Conservation (phyloP, 176 grass and related monocot species). For the Avena insularis region DNA sequence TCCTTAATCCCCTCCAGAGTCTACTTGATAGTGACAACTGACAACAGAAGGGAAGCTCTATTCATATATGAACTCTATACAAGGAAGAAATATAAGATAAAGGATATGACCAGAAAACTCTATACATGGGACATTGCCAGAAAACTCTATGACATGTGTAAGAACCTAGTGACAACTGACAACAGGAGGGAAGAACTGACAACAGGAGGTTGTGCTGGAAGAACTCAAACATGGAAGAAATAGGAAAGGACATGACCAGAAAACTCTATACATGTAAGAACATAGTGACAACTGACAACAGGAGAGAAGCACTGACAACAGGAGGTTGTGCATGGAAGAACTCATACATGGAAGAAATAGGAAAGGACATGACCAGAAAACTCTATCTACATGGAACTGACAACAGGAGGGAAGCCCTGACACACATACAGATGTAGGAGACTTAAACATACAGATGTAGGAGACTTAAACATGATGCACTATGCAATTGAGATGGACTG, state of each 20-base stretch:
- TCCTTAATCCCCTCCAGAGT: not conserved
- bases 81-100: not conserved
- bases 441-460: constrained; percentile 48
- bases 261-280: not conserved
- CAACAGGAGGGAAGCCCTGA: not conserved
- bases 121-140: not conserved
- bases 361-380: not conserved
- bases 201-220: not conserved
- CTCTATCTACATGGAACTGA: not conserved
- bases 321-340: not conserved
- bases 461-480: constrained; percentile 59
- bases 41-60: not conserved
- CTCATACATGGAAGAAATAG: not conserved
- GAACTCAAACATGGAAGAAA: not conserved
- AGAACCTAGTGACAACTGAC: constrained; percentile 22
- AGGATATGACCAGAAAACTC: not conserved
- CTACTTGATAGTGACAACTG: not conserved
- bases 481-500: constrained; percentile 59
- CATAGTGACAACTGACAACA: constrained; percentile 8
- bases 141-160: not conserved
- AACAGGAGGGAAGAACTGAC: not conserved
- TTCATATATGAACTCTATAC: not conserved
- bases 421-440: constrained; percentile 1
- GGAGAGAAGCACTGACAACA: not conserved
- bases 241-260: not conserved